Conservation (phyloP, 495 filamentous ascomycete genomes). For the Evansstolkia leycettana region DNA sequence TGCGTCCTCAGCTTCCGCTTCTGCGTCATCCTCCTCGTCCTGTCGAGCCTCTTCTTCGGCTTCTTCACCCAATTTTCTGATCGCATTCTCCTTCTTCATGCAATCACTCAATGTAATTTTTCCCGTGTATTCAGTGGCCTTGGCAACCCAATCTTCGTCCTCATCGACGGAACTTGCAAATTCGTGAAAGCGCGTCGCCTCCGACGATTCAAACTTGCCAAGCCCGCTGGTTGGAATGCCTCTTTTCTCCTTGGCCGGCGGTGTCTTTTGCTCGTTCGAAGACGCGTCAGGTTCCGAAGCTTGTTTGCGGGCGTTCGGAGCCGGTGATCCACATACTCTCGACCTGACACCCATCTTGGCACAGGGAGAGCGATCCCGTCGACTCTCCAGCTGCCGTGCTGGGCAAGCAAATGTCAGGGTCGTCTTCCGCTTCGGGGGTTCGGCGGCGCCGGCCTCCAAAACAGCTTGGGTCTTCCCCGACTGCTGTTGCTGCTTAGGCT, state of each 20-base stretch:
- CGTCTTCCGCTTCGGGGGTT: constrained; percentile 37
- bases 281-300: constrained; percentile 15
- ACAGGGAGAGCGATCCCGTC: constrained; percentile 20
- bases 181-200: constrained; percentile 76
- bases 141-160: constrained; percentile 78
- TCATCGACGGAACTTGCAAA: constrained; percentile 73
- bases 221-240: constrained; percentile 30
- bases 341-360: constrained; percentile 17
- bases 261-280: constrained; percentile 5
- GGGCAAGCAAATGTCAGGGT: constrained; percentile 53
- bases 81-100: constrained; percentile 76
- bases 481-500: constrained; percentile 7
- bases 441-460: constrained; percentile 10
- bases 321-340: constrained; percentile 34
- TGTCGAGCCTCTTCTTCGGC: constrained; percentile 73
- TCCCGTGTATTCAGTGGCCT: constrained; percentile 45
- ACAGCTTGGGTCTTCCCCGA: constrained; percentile 2
- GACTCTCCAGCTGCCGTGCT: constrained; percentile 22
- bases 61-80: constrained; percentile 79
- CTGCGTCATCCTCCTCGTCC: constrained; percentile 28
- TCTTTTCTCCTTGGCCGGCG: constrained; percentile 5
- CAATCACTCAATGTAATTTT: constrained; percentile 84
- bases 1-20: constrained; percentile 29
- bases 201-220: constrained; percentile 49
- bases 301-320: constrained; percentile 36